A percentile compares a stretch with the other conserved stretches of the same genome.
Evolutionary conservation across 371 early-diverging fungal genomes (phyloP).

Genomic region (Coemansia sp.): DNA sequence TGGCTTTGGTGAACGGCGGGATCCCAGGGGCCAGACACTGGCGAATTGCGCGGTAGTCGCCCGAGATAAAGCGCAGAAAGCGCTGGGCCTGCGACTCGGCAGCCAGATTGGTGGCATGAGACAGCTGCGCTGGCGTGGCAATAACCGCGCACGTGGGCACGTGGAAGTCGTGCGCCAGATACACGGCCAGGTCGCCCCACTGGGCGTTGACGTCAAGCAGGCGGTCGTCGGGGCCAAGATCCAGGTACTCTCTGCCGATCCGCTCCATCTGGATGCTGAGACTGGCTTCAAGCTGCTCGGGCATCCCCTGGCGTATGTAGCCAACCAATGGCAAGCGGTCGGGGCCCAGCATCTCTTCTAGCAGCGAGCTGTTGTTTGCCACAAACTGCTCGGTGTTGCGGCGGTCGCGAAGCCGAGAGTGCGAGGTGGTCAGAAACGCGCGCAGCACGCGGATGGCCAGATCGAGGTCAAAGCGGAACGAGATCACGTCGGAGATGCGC

Average conservation of each 20-base stretch:
- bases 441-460: slow-evolving; percentile 33
- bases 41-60: slow-evolving; percentile 43
- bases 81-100: slow-evolving; percentile 47
- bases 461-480: slow-evolving; percentile 26
- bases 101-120: slow-evolving; percentile 42
- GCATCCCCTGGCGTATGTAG: slow-evolving; percentile 39
- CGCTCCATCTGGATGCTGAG: slow-evolving; percentile 42
- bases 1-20: slow-evolving; percentile 44
- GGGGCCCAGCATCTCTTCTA: slow-evolving; percentile 43
- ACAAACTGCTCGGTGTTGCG: slow-evolving; percentile 24
- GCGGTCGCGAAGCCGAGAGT: slow-evolving; percentile 25
- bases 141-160: slow-evolving; percentile 46
- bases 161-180: slow-evolving; percentile 39
- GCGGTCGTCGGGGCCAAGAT: slow-evolving; percentile 46
- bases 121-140: slow-evolving; percentile 44
- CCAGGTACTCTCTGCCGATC: slow-evolving; percentile 43
- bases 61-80: slow-evolving; percentile 43
- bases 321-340: slow-evolving; percentile 47
- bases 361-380: slow-evolving; percentile 37
- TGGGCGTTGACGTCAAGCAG: slow-evolving; percentile 40
- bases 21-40: slow-evolving; percentile 34
- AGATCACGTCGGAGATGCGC: slow-evolving; percentile 29
- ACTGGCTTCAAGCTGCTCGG: slow-evolving; percentile 31
- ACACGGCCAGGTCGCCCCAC: slow-evolving; percentile 50
- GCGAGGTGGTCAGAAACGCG: slow-evolving; percentile 21